Base-by-base conservation (phyloP, 1,284 basidiomycete species). In the Puccinia triticina region DNA sequence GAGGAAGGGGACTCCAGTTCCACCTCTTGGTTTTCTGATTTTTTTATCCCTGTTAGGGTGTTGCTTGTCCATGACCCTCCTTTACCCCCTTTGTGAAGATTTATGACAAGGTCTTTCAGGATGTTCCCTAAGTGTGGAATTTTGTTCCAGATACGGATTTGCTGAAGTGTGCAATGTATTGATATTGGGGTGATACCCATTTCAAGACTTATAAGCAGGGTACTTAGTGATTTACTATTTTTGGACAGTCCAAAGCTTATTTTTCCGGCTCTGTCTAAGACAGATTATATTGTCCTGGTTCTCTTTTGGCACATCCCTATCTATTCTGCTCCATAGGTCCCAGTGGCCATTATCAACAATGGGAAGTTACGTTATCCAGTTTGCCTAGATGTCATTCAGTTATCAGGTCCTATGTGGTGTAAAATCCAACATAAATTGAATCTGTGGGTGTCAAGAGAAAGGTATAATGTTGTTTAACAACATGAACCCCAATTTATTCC, bases 291-390 rank as follows among this genome's bases (percentile, higher is more conserved):
- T 7, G 32, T 43, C 4, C 40, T 4, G 12, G 40, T 43, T 12
- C 40, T 4, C 12, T 43, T 43, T 12, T 43, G 40, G 40, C 40
- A 43, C 40, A 43, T 43, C 12, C 40, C 34, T 11, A 77, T 34
- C 59, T 57, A 77, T 48, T 77, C 40, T 12, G 40, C 57, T 14
- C 57, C 23, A n/a, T 77, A 77, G 7, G 37, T n/a, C 0, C 57
- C 37, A 37, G 40, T 11, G 8, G 57, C 37, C 57, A 61, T n/a
- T n/a, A n/a, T n/a, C n/a, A n/a, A n/a, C n/a, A n/a, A n/a, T n/a
- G n/a, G n/a, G n/a, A n/a, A n/a, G n/a, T n/a, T n/a, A n/a, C n/a
- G n/a, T n/a, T n/a, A n/a, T n/a, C n/a, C n/a, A n/a, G n/a, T n/a
- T n/a, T n/a, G n/a, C n/a, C n/a, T n/a, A n/a, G n/a, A n/a, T n/a